phyloP scores from a whole-genome alignment of 148 eudicot species.

The Rhododendron williamsianum region DNA sequence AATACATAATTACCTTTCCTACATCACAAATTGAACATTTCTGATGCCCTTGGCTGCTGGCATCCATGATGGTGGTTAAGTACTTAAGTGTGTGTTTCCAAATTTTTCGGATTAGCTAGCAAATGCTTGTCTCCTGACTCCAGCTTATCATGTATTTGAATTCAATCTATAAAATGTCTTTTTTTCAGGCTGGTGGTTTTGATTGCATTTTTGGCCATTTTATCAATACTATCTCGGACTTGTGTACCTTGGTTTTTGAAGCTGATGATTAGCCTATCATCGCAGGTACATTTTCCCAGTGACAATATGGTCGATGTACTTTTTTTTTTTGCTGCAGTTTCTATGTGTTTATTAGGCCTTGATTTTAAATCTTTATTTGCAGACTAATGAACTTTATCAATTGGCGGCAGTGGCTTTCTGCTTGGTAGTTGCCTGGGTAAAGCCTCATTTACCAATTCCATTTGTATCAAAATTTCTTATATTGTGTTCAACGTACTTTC shows the following conservation, averaged over 20 bases:
- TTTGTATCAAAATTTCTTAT: not conserved
- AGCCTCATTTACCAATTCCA: constrained; percentile 25
- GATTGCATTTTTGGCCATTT: constrained; percentile 59
- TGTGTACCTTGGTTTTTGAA: constrained; percentile 77
- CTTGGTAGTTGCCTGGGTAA: constrained; percentile 96
- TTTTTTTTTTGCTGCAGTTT: not conserved
- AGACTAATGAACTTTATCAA: constrained; percentile 99
- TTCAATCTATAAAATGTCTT: not conserved
- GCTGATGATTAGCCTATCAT: constrained; percentile 84
- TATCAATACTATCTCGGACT: constrained; percentile 63
- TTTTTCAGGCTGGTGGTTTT: constrained; percentile 60
- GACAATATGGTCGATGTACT: not conserved
- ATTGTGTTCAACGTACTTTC: not conserved
- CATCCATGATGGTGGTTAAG: not conserved
- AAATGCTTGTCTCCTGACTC: not conserved
- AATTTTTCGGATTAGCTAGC: not conserved
- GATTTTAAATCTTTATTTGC: constrained; percentile 29
- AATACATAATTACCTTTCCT: not conserved
- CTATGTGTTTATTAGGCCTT: not conserved
- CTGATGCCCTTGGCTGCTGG: not conserved
- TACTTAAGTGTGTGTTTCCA: not conserved
- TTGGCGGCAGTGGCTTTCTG: constrained; percentile 97
- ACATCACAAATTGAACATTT: not conserved
- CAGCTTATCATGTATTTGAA: not conserved
- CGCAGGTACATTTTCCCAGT: constrained; percentile 46